phyloP scores from a whole-genome alignment of 495 filamentous ascomycete species.

The Penicillium pancosmium region DNA sequence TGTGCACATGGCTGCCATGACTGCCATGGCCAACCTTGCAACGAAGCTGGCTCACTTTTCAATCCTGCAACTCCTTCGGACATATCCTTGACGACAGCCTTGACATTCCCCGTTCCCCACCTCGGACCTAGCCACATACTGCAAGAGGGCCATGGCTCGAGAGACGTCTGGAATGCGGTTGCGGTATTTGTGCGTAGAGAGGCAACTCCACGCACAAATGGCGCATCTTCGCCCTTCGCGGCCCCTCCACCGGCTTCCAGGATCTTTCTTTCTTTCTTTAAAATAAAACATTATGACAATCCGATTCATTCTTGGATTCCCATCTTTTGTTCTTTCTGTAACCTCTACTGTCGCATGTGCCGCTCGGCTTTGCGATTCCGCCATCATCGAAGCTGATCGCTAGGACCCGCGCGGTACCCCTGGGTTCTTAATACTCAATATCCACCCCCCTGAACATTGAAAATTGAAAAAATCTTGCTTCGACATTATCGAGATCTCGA shows the following conservation, averaged over 20 bases:
- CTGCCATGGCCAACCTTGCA: background rate
- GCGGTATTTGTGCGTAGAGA: slow-evolving; percentile 49
- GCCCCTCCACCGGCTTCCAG: slow-evolving; percentile 14
- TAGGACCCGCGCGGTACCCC: slow-evolving; percentile 12
- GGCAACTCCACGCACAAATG: slow-evolving; percentile 42
- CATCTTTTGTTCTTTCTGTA: slow-evolving; percentile 12
- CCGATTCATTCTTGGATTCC: slow-evolving; percentile 5
- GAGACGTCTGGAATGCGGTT: slow-evolving; percentile 28
- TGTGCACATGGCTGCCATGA: too few species aligned
- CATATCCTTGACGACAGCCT: background rate
- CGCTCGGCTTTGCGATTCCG: slow-evolving; percentile 9
- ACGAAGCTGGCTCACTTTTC: background rate
- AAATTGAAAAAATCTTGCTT: background rate
- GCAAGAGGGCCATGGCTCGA: slow-evolving; percentile 15
- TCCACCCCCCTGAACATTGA: background rate
- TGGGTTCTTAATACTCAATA: slow-evolving; percentile 6
- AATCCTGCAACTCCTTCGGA: background rate
- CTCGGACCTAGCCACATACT: slow-evolving; percentile 10
- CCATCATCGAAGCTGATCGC: slow-evolving; percentile 10
- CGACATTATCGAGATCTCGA: background rate
- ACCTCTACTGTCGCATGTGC: slow-evolving; percentile 12
- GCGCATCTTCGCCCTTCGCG: slow-evolving; percentile 29
- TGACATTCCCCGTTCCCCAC: too few species aligned
- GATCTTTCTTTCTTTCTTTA: slow-evolving; percentile 25
- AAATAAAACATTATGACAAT: slow-evolving; percentile 10